A percentile compares a stretch with the other conserved stretches of the same genome.
Evolutionary conservation across 768 basidiomycete genomes (phyloP).

Genomic region (Tricholoma furcatifolium): DNA sequence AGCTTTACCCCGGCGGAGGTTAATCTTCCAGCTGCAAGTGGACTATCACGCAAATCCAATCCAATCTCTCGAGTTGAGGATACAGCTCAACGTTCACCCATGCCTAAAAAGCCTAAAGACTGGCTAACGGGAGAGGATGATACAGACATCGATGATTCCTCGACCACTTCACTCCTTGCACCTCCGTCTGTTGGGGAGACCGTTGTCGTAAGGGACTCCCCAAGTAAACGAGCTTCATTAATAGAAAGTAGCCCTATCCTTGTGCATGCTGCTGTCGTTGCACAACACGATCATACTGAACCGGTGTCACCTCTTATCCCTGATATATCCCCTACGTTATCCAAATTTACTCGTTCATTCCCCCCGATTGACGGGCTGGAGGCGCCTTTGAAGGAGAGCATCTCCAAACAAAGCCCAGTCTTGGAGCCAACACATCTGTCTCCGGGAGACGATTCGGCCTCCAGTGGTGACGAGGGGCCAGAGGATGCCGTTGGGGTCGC

Average conservation of each 20-base stretch:
- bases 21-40: constrained; percentile 9
- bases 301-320: constrained; percentile 15
- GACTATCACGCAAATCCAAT: background rate
- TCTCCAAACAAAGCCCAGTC: constrained; percentile 52
- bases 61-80: background rate
- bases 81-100: background rate
- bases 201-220: constrained; percentile 65
- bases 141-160: constrained; percentile 12
- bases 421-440: constrained; percentile 18
- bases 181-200: constrained; percentile 25
- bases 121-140: constrained; percentile 76
- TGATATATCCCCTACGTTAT: constrained; percentile 34
- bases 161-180: constrained; percentile 13
- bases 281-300: constrained; percentile 32
- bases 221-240: constrained; percentile 70
- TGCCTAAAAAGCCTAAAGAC: constrained; percentile 35
- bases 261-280: constrained; percentile 36
- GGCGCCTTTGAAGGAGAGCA: constrained; percentile 15
- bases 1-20: constrained; percentile 44
- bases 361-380: constrained; percentile 31
- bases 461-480: constrained; percentile 60
- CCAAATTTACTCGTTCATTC: constrained; percentile 35
- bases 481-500: constrained; percentile 38
- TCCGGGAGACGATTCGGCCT: constrained; percentile 42
- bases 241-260: constrained; percentile 47